Conservation (phyloP, 1,139 yeast genomes). For the Geotrichum cucujoidarum region DNA sequence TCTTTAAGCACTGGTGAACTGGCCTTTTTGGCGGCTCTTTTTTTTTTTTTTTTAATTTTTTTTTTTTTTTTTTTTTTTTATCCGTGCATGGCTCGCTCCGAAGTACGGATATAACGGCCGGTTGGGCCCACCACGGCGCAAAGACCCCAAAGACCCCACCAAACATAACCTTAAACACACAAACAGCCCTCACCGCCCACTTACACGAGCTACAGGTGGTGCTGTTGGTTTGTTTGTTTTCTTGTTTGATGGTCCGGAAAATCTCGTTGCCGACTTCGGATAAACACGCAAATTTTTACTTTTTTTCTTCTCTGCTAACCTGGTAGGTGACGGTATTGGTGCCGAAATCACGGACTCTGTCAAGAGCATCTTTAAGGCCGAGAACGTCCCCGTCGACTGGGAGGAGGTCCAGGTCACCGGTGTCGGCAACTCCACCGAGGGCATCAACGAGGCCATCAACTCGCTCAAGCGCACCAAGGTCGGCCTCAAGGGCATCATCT, state of each 20-base stretch:
- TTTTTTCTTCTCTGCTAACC: slow-evolving; percentile 11
- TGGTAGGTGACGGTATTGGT: slow-evolving; percentile 84
- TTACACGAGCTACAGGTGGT: too few relatives aligned
- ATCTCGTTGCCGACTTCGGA: slow-evolving; percentile 7
- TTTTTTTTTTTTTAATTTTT: too few relatives aligned
- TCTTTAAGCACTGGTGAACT: too few relatives aligned
- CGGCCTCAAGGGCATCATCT: slow-evolving; percentile 93
- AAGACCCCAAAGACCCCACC: neutral
- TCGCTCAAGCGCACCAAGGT: slow-evolving; percentile 94
- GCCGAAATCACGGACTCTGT: slow-evolving; percentile 94
- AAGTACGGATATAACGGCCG: slow-evolving; percentile 7
- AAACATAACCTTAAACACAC: slow-evolving; percentile 1
- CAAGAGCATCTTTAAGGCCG: slow-evolving; percentile 78
- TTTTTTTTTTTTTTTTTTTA: slow-evolving; percentile 2
- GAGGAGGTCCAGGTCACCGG: slow-evolving; percentile 89
- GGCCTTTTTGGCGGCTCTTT: too few relatives aligned
- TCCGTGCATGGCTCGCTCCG: slow-evolving; percentile 5
- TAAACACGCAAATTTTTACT: slow-evolving; percentile 1
- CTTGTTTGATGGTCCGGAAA: too few relatives aligned
- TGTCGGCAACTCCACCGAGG: slow-evolving; percentile 51
- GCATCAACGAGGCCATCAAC: slow-evolving; percentile 80
- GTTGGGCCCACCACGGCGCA: slow-evolving; percentile 1
- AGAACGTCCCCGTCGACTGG: slow-evolving; percentile 89
- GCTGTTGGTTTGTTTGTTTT: too few relatives aligned
- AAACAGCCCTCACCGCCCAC: too few relatives aligned